These are phyloP conservation scores for Penicillium brevicompactum DNA, from an alignment of 2,329 filamentous ascomycete genomes.

Conservation along the genomic window DNA sequence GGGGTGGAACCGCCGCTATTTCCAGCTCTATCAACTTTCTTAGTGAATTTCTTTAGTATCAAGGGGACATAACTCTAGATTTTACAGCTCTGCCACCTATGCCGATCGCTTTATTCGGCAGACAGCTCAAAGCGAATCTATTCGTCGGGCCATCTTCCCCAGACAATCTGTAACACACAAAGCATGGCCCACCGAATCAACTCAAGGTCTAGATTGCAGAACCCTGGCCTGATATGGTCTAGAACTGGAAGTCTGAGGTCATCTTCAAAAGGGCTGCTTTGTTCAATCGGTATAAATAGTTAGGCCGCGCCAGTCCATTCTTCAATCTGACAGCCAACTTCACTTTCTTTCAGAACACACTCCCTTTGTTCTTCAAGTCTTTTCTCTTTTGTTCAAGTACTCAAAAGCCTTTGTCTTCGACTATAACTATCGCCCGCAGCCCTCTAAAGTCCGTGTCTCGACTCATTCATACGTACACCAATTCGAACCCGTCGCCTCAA, in stretches of 20 bases:
- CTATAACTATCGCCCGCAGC: background rate
- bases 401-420: background rate
- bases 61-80: background rate
- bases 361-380: slow-evolving; percentile 2
- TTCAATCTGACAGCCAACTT: slow-evolving; percentile 10
- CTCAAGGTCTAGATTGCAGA: slow-evolving; percentile 8
- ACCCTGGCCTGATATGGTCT: slow-evolving; percentile 21
- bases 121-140: slow-evolving; percentile 2
- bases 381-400: background rate
- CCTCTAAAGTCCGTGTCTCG: background rate
- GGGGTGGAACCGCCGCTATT: slow-evolving; percentile 21
- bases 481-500: background rate
- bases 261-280: slow-evolving; percentile 1
- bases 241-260: slow-evolving; percentile 10
- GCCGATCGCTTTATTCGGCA: background rate
- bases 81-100: background rate
- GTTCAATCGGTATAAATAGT: slow-evolving; percentile 10
- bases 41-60: background rate
- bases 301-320: background rate
- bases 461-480: background rate
- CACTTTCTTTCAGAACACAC: slow-evolving; percentile 4
- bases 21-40: background rate
- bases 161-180: slow-evolving; percentile 11
- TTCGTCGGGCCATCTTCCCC: background rate
- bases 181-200: background rate